A percentile compares a stretch with the other conserved stretches of the same genome.
Evolutionary conservation across 345 rosid species (phyloP).

Genomic region (Murraya paniculata): DNA sequence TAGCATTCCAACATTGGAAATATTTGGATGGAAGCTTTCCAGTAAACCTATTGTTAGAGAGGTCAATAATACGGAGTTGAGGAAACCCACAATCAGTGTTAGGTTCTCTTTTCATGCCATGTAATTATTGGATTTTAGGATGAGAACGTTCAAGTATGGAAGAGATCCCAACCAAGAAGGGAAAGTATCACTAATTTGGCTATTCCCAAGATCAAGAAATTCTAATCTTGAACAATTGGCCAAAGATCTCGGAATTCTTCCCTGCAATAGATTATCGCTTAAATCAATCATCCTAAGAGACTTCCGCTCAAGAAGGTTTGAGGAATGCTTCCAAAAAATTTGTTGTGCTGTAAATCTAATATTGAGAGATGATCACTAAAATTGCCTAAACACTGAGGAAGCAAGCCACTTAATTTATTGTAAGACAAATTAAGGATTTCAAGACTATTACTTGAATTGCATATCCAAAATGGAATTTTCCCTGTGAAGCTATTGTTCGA

Average conservation of each 20-base stretch:
- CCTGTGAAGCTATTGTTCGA: constrained; percentile 10
- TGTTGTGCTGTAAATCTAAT: neutral
- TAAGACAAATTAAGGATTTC: constrained; percentile 1
- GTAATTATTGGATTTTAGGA: neutral
- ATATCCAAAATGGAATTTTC: neutral
- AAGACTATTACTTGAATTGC: neutral
- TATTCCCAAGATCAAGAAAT: neutral
- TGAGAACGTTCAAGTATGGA: neutral
- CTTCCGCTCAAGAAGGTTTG: neutral
- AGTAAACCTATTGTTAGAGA: constrained; percentile 4
- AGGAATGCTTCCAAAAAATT: constrained; percentile 13
- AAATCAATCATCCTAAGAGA: neutral
- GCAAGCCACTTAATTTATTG: constrained; percentile 14
- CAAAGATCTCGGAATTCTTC: neutral
- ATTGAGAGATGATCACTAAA: neutral
- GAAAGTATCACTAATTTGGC: neutral
- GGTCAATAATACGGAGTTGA: constrained; percentile 10
- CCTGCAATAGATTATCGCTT: neutral
- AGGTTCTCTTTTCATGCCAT: neutral
- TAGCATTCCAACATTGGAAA: constrained; percentile 8
- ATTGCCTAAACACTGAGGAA: constrained; percentile 15
- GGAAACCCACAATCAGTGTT: neutral
- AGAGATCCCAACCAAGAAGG: neutral
- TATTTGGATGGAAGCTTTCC: constrained; percentile 12
- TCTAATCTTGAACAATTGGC: neutral